Base-by-base conservation (phyloP, 106 monocot species). In the Alisma plantagoaquatica region DNA sequence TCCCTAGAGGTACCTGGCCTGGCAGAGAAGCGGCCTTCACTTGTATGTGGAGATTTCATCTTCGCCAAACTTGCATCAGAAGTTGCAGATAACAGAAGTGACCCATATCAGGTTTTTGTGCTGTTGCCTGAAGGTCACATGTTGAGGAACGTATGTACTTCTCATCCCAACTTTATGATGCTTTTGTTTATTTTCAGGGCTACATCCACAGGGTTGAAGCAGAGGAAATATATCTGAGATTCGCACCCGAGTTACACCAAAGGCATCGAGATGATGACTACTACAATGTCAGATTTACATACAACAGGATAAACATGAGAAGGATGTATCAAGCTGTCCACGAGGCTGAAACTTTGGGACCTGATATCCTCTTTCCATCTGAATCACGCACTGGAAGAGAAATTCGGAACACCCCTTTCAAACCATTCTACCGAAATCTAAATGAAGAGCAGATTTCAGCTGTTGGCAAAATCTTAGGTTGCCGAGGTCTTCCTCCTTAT, bases 21-120 rank as follows among this genome's bases (percentile, higher is more conserved):
- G 52, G 98, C 98, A 1, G 98, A 98, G 59, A 75, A 71, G 47
- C 75, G 98, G 49, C 98, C 98, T 25, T 98, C 98, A 54, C 76
- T 98, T 47, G 79, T 98, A 38, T 63, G 31, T 57, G 85, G 90
- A 3, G 89, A 98, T 45, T 74, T 23, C 62, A 79, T 98, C 53
- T 66, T 90, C 61, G 98, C 48, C 25, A 64, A 74, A 35, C 56
- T 49, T 63, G 64, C 29, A 18, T 56, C 51, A 43, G 56, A 57
- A 10, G 27, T 22, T 30, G 19, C 51, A 49, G 59, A 53, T 3
- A 41, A 52, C 53, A 50, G 38, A 29, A 41, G 8, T 33, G 43
- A 3, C 15, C 51, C 79, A 25, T 82, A 69, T 60, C 85, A 98
- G 75, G 90, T 90, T 54, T 69, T 26, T 56, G 1, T 3, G n/a